These are phyloP conservation scores for Heimioporus sp. DNA, from an alignment of 768 basidiomycete genomes.

Conservation along the genomic window DNA sequence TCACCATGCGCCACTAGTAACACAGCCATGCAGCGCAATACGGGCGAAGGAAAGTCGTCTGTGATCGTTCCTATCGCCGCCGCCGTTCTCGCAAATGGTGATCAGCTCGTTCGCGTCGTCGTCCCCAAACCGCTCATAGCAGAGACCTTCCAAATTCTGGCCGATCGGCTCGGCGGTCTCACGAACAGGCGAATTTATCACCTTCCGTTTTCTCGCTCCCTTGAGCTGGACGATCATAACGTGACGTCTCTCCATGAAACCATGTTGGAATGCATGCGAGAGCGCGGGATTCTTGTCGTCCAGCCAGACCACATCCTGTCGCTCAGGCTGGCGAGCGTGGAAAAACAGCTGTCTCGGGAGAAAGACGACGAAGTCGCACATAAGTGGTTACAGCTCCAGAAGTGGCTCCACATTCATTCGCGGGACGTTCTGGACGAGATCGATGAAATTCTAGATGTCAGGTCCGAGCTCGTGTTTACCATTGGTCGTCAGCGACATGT, in stretches of 20 bases:
- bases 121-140: conserved; percentile 41
- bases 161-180: conserved; percentile 40
- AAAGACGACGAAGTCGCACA: background rate
- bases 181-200: conserved; percentile 43
- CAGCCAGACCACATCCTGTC: conserved; percentile 56
- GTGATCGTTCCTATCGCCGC: conserved; percentile 45
- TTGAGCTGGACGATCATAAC: background rate
- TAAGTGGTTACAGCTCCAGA: conserved; percentile 23
- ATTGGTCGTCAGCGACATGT: conserved; percentile 35
- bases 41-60: conserved; percentile 54
- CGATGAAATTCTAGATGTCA: conserved; percentile 32
- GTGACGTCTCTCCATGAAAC: conserved; percentile 22
- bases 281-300: conserved; percentile 40
- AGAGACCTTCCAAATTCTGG: conserved; percentile 48
- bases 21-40: conserved; percentile 46
- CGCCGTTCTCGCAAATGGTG: conserved; percentile 39
- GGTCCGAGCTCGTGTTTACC: conserved; percentile 49
- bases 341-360: conserved; percentile 22
- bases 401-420: conserved; percentile 15
- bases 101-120: conserved; percentile 44
- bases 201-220: conserved; percentile 43
- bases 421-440: conserved; percentile 25
- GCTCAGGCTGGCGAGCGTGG: conserved; percentile 42
- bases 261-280: conserved; percentile 34
- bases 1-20: conserved; percentile 33